Evolutionary conservation across 1,284 basidiomycete genomes (phyloP).

Genomic region (Trichosporon coremiiforme): DNA sequence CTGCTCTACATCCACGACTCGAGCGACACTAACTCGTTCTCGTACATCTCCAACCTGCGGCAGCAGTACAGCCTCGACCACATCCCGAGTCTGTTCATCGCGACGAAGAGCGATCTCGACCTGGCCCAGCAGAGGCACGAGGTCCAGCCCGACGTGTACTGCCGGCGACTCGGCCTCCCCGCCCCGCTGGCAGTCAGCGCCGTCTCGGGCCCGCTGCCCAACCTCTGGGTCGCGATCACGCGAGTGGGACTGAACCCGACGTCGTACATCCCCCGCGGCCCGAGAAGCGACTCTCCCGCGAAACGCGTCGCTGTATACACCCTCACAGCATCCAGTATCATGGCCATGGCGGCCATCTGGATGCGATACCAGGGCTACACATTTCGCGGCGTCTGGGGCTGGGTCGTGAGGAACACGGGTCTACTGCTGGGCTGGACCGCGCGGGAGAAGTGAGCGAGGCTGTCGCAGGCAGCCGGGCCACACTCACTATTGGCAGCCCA

Average conservation of each 20-base stretch:
- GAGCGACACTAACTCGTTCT: slow-evolving; percentile 97
- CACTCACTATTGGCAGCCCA: too few relatives aligned
- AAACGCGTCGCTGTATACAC: slow-evolving; percentile 43
- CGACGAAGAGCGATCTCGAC: slow-evolving; percentile 96
- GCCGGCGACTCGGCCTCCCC: slow-evolving; percentile 76
- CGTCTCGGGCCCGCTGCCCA: slow-evolving; percentile 62
- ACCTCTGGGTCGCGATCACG: slow-evolving; percentile 55
- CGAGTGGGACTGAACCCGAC: slow-evolving; percentile 53
- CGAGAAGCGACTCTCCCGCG: slow-evolving; percentile 41
- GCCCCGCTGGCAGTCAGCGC: slow-evolving; percentile 91
- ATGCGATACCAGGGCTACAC: slow-evolving; percentile 55
- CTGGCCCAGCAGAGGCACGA: slow-evolving; percentile 95
- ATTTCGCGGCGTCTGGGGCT: slow-evolving; percentile 48
- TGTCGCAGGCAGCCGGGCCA: too few relatives aligned
- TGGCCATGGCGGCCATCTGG: slow-evolving; percentile 44
- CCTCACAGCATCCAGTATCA: slow-evolving; percentile 36
- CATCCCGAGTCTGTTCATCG: slow-evolving; percentile 94
- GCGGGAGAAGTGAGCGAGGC: neutral
- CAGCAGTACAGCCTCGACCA: slow-evolving; percentile 96
- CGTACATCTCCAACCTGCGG: slow-evolving; percentile 94
- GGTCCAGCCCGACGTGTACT: slow-evolving; percentile 97
- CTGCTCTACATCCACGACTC: slow-evolving; percentile 96
- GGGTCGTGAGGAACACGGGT: slow-evolving; percentile 39
- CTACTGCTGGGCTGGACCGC: neutral
- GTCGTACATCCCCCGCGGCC: slow-evolving; percentile 49